Evolutionary conservation across 1,284 basidiomycete genomes (phyloP).

Genomic region (Microbotryum saponariae): DNA sequence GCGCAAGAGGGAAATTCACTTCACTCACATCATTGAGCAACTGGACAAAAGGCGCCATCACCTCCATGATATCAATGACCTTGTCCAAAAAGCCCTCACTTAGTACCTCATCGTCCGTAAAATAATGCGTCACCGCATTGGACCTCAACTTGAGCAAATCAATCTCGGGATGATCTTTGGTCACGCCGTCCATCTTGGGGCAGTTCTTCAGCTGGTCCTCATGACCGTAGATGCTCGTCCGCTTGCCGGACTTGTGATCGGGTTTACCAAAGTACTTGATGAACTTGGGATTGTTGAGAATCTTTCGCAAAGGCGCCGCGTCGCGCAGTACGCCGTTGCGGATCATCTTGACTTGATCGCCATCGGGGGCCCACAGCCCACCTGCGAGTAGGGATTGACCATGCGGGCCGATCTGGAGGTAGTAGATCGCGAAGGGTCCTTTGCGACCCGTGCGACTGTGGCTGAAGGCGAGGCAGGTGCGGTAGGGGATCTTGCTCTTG

Average conservation of each 20-base stretch:
- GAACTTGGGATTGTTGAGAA: constrained; percentile 35
- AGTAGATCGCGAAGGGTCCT: constrained; percentile 33
- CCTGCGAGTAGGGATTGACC: constrained; percentile 37
- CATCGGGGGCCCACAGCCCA: constrained; percentile 39
- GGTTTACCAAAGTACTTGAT: constrained; percentile 37
- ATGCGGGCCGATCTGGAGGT: constrained; percentile 28
- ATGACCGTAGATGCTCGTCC: constrained; percentile 34
- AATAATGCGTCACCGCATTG: constrained; percentile 31
- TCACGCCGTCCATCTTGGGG: constrained; percentile 37
- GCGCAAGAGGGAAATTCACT: not conserved
- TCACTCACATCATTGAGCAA: constrained; percentile 31
- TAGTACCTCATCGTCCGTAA: constrained; percentile 33
- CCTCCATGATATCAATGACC: constrained; percentile 19
- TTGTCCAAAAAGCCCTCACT: constrained; percentile 22
- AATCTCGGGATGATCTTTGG: constrained; percentile 40
- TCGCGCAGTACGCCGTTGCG: constrained; percentile 36
- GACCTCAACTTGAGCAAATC: constrained; percentile 37
- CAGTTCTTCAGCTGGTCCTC: constrained; percentile 38
- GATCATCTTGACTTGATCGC: constrained; percentile 35
- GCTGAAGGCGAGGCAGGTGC: constrained; percentile 24
- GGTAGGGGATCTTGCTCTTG: constrained; percentile 34
- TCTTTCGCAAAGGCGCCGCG: constrained; percentile 34
- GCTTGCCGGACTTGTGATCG: constrained; percentile 20
- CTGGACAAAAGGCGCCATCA: constrained; percentile 31
- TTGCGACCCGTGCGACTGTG: constrained; percentile 39